Conservation (phyloP, 2,329 filamentous ascomycete genomes). For the Domatiomyces globalis region DNA sequence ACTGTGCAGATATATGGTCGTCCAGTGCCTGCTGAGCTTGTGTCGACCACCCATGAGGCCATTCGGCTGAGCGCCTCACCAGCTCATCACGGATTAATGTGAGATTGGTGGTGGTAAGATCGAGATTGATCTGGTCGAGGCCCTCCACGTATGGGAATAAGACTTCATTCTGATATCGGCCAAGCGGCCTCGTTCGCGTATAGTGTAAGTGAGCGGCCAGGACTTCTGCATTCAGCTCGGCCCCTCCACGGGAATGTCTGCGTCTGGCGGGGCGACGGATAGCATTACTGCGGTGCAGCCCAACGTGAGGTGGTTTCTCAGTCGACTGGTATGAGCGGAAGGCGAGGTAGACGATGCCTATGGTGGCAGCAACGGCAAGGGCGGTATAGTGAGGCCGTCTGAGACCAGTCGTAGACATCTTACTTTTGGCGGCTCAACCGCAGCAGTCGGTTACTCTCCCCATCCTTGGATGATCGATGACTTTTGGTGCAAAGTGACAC, state of each 20-base stretch:
- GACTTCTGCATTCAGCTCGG: not conserved
- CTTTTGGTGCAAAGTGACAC: not conserved
- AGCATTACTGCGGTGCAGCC: conserved; percentile 18
- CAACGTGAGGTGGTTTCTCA: not conserved
- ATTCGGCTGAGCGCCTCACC: not conserved
- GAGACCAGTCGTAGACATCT: not conserved
- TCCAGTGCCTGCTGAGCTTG: not conserved
- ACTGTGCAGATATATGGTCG: not conserved
- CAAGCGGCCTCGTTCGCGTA: conserved; percentile 1
- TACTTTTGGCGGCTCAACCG: not conserved
- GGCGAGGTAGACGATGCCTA: conserved; percentile 10
- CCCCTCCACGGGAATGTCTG: conserved; percentile 9
- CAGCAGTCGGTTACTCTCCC: not conserved
- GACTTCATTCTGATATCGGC: conserved; percentile 10
- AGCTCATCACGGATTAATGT: not conserved
- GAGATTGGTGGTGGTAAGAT: not conserved
- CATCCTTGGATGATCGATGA: not conserved
- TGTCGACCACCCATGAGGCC: not conserved
- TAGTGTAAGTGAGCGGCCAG: not conserved
- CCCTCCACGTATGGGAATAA: conserved; percentile 8
- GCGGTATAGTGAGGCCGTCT: not conserved
- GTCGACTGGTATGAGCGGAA: conserved; percentile 4
- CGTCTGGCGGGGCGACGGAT: conserved; percentile 11
- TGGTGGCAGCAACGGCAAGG: conserved; percentile 7
- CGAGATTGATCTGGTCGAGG: conserved; percentile 1